Percentiles rank a stretch among this genome's conserved stretches.
Conservation (phyloP, 164 flowering plant species). For the Tetracentron sinense region DNA sequence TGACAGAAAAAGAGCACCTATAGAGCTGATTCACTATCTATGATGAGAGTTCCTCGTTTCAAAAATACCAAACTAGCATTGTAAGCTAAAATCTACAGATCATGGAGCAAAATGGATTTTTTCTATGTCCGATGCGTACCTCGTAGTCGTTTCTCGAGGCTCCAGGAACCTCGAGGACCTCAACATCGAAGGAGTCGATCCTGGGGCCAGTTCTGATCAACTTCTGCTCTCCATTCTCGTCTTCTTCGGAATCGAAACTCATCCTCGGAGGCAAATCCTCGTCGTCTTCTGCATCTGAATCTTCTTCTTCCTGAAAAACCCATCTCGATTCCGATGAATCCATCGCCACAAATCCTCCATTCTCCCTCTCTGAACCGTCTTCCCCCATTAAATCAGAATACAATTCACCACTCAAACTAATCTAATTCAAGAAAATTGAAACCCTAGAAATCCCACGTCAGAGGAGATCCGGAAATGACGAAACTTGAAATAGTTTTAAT, state of each 20-base stretch:
- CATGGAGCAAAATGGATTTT: background rate
- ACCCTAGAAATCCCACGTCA: too few relatives aligned
- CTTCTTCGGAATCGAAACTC: conserved; percentile 56
- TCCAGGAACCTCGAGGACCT: conserved; percentile 89
- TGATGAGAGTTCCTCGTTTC: conserved; percentile 3
- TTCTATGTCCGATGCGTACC: conserved; percentile 30
- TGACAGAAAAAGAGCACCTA: too few relatives aligned
- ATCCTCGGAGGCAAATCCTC: conserved; percentile 22
- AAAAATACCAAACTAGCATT: background rate
- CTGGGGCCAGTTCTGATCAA: conserved; percentile 90
- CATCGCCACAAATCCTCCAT: conserved; percentile 36
- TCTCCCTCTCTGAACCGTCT: conserved; percentile 38
- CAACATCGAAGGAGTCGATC: conserved; percentile 92
- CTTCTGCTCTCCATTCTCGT: conserved; percentile 56
- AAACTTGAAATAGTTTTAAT: too few relatives aligned
- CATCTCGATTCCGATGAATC: conserved; percentile 81
- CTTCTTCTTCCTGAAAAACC: conserved; percentile 85
- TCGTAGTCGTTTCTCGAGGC: conserved; percentile 68
- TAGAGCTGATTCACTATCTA: too few relatives aligned
- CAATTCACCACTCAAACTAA: too few relatives aligned
- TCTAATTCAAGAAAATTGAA: too few relatives aligned
- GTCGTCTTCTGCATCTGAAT: conserved; percentile 37
- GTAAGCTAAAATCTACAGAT: conserved; percentile 1
- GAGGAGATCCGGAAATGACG: too few relatives aligned
- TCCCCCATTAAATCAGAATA: conserved; percentile 41